Evolutionary conservation across 441 rosid genomes (phyloP), one percentile per base, ranked within the genome.

Genomic region (Corymbia citriodora): DNA sequence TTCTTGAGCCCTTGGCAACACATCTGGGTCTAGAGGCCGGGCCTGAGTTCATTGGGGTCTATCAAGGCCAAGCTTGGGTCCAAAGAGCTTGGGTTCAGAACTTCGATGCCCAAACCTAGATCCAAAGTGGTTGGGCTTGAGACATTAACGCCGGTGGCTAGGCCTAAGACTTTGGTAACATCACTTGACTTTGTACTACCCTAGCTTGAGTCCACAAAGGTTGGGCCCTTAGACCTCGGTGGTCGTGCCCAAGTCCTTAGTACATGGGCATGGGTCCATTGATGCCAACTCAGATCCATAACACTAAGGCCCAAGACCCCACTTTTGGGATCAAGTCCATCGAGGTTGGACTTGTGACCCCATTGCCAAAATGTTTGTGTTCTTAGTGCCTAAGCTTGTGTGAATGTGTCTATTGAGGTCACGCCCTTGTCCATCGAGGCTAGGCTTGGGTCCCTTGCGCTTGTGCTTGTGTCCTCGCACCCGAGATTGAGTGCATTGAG

Each of bases 71-170:
- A 57, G 63, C 63, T 29, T 13, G 25, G 25, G 6, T 23, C 63
- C 0, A 57, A 0, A 4, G 25, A 23, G 63, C 10, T 7, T 0
- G 0, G 14, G 0, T 57, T 57, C 0, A 14, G 3, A 57, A 57
- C 3, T 13, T 0, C 0, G 0, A 0, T 57, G 63, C 63, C 25
- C 25, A 1, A 29, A 13, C 29, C 29, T 57, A 23, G 63, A 6
- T 57, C 63, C 14, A 10, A 9, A 6, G 63, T 23, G 63, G 63
- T 57, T 57, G 63, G 63, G 63, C 29, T 57, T 0, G 7, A 0
- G 63, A 57, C 25, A 0, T 12, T 0, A 23, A 1, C 1, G 0
- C 0, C 0, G 13, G 3, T 23, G 63, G 63, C 29, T 57, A 23
- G 63, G 29, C 13, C 63, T 23, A 23, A 29, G 63, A 23, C 63